phyloP scores from a whole-genome alignment of 2,329 filamentous ascomycete genomes.

The Diaporthe sp. region DNA sequence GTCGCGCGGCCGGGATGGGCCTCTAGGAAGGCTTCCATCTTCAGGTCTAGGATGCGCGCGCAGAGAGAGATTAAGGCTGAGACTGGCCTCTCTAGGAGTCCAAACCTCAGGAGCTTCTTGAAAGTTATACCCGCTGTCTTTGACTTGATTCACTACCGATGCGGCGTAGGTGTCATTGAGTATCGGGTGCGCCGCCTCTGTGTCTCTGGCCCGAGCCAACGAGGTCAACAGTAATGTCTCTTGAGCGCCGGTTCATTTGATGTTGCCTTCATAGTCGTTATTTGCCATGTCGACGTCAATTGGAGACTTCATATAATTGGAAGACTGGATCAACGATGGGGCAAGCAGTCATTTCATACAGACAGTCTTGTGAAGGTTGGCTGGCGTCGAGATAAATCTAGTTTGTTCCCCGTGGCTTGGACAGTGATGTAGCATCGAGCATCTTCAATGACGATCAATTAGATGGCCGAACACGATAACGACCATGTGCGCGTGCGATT shows the following conservation, averaged over 20 bases:
- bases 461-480: background rate
- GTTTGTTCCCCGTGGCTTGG: background rate
- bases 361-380: background rate
- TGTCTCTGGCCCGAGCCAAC: background rate
- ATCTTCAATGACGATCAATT: background rate
- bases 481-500: background rate
- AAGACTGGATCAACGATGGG: too few relatives aligned
- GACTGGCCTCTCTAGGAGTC: background rate
- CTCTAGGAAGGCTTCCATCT: background rate
- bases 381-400: background rate
- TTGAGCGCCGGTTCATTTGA: background rate
- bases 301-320: accelerated
- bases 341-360: too few relatives aligned
- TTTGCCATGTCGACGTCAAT: background rate
- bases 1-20: background rate
- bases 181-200: background rate
- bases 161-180: background rate
- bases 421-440: background rate
- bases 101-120: background rate
- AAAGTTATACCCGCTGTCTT: background rate
- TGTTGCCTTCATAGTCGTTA: background rate
- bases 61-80: background rate
- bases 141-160: background rate
- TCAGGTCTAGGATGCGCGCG: background rate
- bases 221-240: background rate